These are phyloP conservation scores for Aspergillus ochraceus DNA, from an alignment of 2,329 filamentous ascomycete species.

Conservation along the genomic window DNA sequence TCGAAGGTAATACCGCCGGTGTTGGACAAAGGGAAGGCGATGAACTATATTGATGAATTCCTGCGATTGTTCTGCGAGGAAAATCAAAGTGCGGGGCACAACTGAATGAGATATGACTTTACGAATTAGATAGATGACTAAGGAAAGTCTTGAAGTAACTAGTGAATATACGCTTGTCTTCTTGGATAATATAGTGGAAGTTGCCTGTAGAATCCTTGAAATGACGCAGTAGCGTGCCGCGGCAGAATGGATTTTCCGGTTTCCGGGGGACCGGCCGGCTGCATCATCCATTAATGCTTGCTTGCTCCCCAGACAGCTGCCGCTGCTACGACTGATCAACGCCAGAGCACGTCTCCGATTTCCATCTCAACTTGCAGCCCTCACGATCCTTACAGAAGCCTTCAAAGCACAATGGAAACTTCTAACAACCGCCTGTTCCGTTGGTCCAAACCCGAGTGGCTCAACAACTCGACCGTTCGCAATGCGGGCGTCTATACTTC, in stretches of 20 bases:
- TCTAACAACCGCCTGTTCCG: conserved; percentile 63
- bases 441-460: conserved; percentile 66
- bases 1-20: conserved; percentile 18
- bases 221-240: neutral
- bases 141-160: neutral
- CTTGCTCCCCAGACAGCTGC: neutral
- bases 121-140: conserved; percentile 10
- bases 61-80: conserved; percentile 44
- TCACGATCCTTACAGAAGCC: neutral
- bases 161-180: neutral
- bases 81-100: conserved; percentile 24
- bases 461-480: conserved; percentile 64
- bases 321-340: neutral
- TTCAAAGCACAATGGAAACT: conserved; percentile 34
- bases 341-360: neutral
- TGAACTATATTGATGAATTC: conserved; percentile 43
- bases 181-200: too few species aligned
- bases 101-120: conserved; percentile 21
- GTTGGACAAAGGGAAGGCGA: conserved; percentile 41
- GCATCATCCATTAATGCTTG: conserved; percentile 15
- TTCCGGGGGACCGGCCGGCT: conserved; percentile 11
- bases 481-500: conserved; percentile 66
- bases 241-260: conserved; percentile 20
- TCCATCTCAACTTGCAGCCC: neutral
- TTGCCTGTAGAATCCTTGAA: neutral